These are phyloP conservation scores for Xylariaceae sp. DNA, from an alignment of 2,329 filamentous ascomycete species.

Conservation along the genomic window DNA sequence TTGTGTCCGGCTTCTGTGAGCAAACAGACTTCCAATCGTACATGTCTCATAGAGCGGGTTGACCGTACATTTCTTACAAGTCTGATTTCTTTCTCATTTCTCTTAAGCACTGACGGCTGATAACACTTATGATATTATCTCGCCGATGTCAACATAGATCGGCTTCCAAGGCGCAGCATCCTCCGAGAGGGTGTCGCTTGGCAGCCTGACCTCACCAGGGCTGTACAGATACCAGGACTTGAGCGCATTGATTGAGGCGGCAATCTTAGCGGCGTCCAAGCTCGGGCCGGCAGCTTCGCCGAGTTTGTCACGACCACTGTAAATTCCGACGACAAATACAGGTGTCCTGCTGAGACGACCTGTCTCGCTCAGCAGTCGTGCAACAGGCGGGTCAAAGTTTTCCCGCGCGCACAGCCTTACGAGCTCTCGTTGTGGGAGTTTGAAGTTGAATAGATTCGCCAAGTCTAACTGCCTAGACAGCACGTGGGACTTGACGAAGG, in stretches of 20 bases:
- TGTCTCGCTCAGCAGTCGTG: slow-evolving; percentile 87
- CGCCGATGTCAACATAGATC: slow-evolving; percentile 72
- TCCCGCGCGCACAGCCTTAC: slow-evolving; percentile 83
- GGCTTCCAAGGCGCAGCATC: slow-evolving; percentile 69
- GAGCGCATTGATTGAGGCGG: slow-evolving; percentile 83
- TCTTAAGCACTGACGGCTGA: background rate
- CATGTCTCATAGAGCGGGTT: slow-evolving; percentile 12
- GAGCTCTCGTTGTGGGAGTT: slow-evolving; percentile 82
- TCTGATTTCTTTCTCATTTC: slow-evolving; percentile 2
- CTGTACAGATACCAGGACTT: slow-evolving; percentile 98
- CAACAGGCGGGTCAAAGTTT: slow-evolving; percentile 85
- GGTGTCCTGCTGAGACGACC: slow-evolving; percentile 83
- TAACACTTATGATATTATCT: slow-evolving; percentile 59
- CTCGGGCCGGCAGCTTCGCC: slow-evolving; percentile 86
- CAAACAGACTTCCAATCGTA: slow-evolving; percentile 18
- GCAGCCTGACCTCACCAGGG: slow-evolving; percentile 70
- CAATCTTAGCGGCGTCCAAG: slow-evolving; percentile 75
- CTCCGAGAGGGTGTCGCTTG: slow-evolving; percentile 71
- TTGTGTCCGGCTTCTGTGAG: no score
- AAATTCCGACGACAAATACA: slow-evolving; percentile 93
- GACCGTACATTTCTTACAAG: slow-evolving; percentile 17
- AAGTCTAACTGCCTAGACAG: slow-evolving; percentile 80
- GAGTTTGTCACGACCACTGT: slow-evolving; percentile 86
- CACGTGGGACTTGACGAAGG: slow-evolving; percentile 84
- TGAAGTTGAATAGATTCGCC: slow-evolving; percentile 80